Evolutionary conservation across 306 rosid genomes (phyloP), one percentile per base, ranked within the genome.

Genomic region (Pyrus bretschneideri): DNA sequence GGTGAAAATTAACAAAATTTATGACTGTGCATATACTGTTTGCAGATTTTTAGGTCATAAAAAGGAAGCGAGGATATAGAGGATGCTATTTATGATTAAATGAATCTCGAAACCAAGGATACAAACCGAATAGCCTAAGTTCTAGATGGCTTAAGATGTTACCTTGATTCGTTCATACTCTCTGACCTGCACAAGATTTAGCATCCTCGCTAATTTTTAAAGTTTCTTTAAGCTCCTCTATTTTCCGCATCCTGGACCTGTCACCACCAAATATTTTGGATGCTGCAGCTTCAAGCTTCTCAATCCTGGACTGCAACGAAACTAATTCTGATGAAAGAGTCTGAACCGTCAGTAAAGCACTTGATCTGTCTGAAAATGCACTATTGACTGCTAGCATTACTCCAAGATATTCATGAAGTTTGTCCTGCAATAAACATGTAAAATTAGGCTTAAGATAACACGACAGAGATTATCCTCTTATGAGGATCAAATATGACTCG

Each of bases 91-190:
- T 17, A 33, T 71, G 23, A 51, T 54, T 18, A 52, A 54, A 51
- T 49, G 67, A 52, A 51, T 64, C 65, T 60, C n/a, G 21, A 51
- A 49, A 27, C 42, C 13, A 10, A 38, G 18, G 55, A 78, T 30
- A 11, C 19, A 58, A 46, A 68, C 35, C 7, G 27, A 55, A 67
- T 38, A 22, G 22, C 58, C 22, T 54, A 45, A 33, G 55, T 63
- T 62, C 45, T 49, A 75, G 35, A 70, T 55, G 55, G 46, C 49
- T 44, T 31, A 23, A 58, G 64, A 69, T 63, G 74, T 67, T 78
- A 88, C 98, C 97, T 94, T 94, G 81, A 94, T 91, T 67, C 89
- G 88, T 78, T 94, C 95, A 57, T 94, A 94, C 78, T 94, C 97
- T 80, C 89, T 80, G 12, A 84, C 81, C 81, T 75, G 98, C 97